Percentiles rank a stretch among this genome's conserved stretches.
Evolutionary conservation across 306 rosid species (phyloP).

Genomic region (Phaseolus lunatus): DNA sequence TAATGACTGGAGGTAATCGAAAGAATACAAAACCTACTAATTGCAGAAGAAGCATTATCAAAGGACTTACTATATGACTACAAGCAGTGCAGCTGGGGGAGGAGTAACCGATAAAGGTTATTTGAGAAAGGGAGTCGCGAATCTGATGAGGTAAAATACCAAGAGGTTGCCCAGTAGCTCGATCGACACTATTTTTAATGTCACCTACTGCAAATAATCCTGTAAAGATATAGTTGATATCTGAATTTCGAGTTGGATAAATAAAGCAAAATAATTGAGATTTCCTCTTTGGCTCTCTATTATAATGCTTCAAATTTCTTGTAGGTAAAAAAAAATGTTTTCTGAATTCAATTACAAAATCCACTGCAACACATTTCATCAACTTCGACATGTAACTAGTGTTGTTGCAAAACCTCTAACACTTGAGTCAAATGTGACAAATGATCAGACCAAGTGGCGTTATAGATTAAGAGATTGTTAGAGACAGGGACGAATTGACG

Average conservation of each 20-base stretch:
- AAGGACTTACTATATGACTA: constrained; percentile 69
- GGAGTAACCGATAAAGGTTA: constrained; percentile 87
- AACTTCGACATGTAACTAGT: too few species aligned
- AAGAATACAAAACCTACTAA: too few species aligned
- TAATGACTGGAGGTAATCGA: too few species aligned
- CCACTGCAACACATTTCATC: too few species aligned
- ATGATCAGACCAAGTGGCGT: too few species aligned
- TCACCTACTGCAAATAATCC: constrained; percentile 87
- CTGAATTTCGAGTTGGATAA: constrained; percentile 34
- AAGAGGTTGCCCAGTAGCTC: constrained; percentile 77
- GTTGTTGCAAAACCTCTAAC: too few species aligned
- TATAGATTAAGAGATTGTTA: too few species aligned
- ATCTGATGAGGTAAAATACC: constrained; percentile 98
- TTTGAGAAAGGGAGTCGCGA: constrained; percentile 88
- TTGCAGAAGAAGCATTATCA: neutral
- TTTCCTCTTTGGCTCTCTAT: constrained; percentile 10
- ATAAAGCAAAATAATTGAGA: neutral
- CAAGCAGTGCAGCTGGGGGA: constrained; percentile 97
- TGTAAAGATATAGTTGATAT: constrained; percentile 51
- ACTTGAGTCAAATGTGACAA: too few species aligned
- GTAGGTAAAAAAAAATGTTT: constrained; percentile 9
- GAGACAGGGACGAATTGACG: too few species aligned
- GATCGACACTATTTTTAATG: constrained; percentile 51
- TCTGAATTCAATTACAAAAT: too few species aligned
- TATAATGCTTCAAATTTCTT: constrained; percentile 20